A percentile compares a stretch with the other conserved stretches of the same genome.
Conservation (phyloP, 257 asterid species). For the Solanum virginianum region DNA sequence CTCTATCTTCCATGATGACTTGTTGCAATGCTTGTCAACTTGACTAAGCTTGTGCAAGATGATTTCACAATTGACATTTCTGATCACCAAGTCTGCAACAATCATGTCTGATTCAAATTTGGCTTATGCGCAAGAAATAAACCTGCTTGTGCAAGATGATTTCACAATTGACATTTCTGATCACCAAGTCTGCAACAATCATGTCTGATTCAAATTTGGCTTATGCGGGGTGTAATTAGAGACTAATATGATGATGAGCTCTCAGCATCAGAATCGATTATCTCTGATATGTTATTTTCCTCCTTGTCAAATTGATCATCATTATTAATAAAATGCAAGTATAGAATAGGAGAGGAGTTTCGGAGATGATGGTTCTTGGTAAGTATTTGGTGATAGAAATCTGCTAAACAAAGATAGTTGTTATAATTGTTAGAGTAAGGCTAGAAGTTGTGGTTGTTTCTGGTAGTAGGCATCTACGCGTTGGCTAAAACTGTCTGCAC, state of each 20-base stretch:
- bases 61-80: constrained; percentile 50
- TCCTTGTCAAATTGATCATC: constrained; percentile 20
- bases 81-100: constrained; percentile 58
- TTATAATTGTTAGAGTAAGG: constrained; percentile 61
- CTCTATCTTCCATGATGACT: constrained; percentile 64
- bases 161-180: constrained; percentile 57
- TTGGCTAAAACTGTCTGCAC: constrained; percentile 47
- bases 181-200: constrained; percentile 56
- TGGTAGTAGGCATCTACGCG: constrained; percentile 74
- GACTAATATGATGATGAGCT: constrained; percentile 56
- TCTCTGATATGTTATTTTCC: constrained; percentile 24
- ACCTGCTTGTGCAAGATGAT: constrained; percentile 39
- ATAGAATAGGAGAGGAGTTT: constrained; percentile 34
- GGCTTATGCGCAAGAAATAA: not conserved
- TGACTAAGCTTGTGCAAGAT: constrained; percentile 32
- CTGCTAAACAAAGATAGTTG: constrained; percentile 63
- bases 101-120: constrained; percentile 39
- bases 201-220: constrained; percentile 33
- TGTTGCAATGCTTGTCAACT: constrained; percentile 39
- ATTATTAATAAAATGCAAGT: constrained; percentile 17
- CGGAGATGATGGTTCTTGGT: constrained; percentile 44
- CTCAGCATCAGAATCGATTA: constrained; percentile 54
- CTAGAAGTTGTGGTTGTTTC: constrained; percentile 73
- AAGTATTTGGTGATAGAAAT: constrained; percentile 67
- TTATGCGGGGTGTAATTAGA: not conserved